Evolutionary conservation across 2,329 filamentous ascomycete genomes (phyloP).

Genomic region (Sarocladium kiliense): DNA sequence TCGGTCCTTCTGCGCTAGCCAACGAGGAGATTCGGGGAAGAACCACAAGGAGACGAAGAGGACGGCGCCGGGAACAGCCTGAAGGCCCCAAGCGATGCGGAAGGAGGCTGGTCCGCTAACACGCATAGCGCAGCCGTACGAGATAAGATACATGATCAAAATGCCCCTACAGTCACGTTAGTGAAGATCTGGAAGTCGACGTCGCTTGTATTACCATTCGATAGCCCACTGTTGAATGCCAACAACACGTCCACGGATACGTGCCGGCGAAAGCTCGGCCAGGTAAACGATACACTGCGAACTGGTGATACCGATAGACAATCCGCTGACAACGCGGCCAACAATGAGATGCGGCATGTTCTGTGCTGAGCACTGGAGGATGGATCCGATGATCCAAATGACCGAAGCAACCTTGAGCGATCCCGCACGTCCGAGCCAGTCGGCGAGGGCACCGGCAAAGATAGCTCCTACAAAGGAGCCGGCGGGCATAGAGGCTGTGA

Average conservation of each 20-base stretch:
- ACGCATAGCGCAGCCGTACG: constrained; percentile 52
- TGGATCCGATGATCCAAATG: constrained; percentile 53
- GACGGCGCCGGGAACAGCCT: constrained; percentile 55
- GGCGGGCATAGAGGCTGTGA: constrained; percentile 43
- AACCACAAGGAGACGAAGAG: constrained; percentile 54
- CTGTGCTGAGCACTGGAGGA: constrained; percentile 53
- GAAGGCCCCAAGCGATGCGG: constrained; percentile 59
- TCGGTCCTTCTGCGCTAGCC: constrained; percentile 57
- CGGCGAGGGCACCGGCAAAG: constrained; percentile 39
- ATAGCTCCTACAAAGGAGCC: constrained; percentile 43
- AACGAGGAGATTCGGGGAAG: constrained; percentile 58
- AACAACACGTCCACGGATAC: constrained; percentile 58
- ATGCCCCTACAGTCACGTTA: constrained; percentile 42
- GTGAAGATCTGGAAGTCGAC: too few relatives aligned
- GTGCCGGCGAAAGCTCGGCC: constrained; percentile 56
- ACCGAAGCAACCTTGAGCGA: constrained; percentile 39
- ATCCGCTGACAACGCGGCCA: constrained; percentile 56
- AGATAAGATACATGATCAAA: constrained; percentile 65
- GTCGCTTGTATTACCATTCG: too few relatives aligned
- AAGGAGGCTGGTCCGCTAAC: constrained; percentile 53
- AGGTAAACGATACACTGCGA: constrained; percentile 66
- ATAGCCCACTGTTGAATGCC: constrained; percentile 72
- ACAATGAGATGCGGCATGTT: constrained; percentile 50
- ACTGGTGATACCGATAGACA: constrained; percentile 62
- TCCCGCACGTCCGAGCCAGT: constrained; percentile 39